These are phyloP conservation scores for Emydomyces testavorans DNA, from an alignment of 2,329 filamentous ascomycete genomes.

Conservation along the genomic window DNA sequence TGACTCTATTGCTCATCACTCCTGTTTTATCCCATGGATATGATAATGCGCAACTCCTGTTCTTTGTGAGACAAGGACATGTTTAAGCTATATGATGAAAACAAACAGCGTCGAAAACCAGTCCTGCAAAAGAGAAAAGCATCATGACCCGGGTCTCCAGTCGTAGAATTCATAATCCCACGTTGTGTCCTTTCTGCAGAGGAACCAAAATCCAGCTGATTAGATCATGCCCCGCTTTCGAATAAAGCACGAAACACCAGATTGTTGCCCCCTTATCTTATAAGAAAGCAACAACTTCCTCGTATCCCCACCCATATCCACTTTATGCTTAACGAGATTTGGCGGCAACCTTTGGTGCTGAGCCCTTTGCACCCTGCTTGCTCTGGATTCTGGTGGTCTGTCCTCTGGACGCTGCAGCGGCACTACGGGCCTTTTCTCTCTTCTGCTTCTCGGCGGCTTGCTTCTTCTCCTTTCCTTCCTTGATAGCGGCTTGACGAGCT, in stretches of 20 bases:
- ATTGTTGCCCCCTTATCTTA: constrained; percentile 6
- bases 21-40: background rate
- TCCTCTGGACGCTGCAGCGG: constrained; percentile 62
- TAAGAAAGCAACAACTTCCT: constrained; percentile 8
- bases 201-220: constrained; percentile 5
- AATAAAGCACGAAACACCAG: constrained; percentile 11
- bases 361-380: constrained; percentile 96
- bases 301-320: background rate
- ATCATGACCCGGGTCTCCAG: constrained; percentile 2
- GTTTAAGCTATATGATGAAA: constrained; percentile 2
- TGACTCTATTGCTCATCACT: background rate
- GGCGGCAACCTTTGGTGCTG: constrained; percentile 70
- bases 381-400: constrained; percentile 69
- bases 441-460: constrained; percentile 83
- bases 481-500: constrained; percentile 80
- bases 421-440: constrained; percentile 96
- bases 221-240: constrained; percentile 10
- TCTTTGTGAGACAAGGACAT: constrained; percentile 3
- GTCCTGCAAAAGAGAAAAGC: constrained; percentile 5
- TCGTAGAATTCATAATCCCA: constrained; percentile 11
- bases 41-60: background rate
- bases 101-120: background rate
- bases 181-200: constrained; percentile 4
- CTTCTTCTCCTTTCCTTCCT: constrained; percentile 99
- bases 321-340: constrained; percentile 62